Percentiles rank a stretch among this genome's conserved stretches.
phyloP scores from a whole-genome alignment of 192 early-diverging fungal species.

The Coemansia sp. region DNA sequence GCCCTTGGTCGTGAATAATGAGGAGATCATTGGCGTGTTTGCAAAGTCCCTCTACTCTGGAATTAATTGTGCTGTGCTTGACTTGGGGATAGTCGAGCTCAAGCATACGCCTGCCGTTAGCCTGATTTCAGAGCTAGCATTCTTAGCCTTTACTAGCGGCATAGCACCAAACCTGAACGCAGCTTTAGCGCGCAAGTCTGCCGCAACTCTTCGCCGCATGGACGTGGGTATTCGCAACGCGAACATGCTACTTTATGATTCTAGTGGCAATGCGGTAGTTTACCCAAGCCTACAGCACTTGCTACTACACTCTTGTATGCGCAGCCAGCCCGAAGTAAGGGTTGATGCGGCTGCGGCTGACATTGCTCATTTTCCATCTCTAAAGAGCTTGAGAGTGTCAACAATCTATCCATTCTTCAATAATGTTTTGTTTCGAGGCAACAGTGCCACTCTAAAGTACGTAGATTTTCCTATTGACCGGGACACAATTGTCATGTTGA shows the following conservation, averaged over 20 bases:
- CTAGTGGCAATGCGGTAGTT: not conserved
- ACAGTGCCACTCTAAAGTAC: constrained; percentile 5
- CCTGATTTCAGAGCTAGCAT: not conserved
- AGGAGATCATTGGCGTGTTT: not conserved
- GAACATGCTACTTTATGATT: not conserved
- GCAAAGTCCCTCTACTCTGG: not conserved
- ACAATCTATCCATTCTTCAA: constrained; percentile 5
- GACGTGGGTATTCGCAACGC: not conserved
- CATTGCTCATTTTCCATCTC: not conserved
- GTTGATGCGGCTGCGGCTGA: not conserved
- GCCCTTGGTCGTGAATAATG: not conserved
- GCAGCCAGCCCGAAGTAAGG: not conserved
- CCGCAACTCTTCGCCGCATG: not conserved
- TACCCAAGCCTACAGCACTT: constrained; percentile 5
- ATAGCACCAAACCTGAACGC: not conserved
- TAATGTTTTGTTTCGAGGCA: constrained; percentile 13
- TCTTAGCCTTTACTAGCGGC: not conserved
- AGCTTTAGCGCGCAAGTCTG: not conserved
- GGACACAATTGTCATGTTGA: not conserved
- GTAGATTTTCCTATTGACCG: not conserved
- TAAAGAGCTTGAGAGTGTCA: not conserved
- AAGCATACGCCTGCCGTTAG: not conserved
- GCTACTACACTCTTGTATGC: not conserved
- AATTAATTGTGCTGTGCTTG: not conserved
- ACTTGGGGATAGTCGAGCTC: not conserved